Base-by-base conservation (phyloP, 768 basidiomycete species). In the Xanthoconium purpureum region DNA sequence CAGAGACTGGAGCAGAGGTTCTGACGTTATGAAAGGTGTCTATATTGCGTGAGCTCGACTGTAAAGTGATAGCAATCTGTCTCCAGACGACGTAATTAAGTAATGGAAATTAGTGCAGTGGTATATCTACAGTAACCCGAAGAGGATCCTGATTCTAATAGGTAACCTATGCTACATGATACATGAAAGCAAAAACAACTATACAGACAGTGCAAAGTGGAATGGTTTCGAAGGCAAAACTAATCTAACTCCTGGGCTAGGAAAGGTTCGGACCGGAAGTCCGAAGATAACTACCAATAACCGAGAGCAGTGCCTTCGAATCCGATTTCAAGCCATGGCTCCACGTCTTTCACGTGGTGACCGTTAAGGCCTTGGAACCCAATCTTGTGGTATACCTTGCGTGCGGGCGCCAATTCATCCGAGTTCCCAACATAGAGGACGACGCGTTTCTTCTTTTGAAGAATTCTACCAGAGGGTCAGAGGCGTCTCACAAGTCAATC, bases 1-100 rank as follows among this genome's bases (percentile, higher is more conserved):
- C 91, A 1, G 79, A 91, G 35, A 72, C 67, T 7, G 91, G 91
- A 0, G 84, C 76, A n/a, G 90, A 94, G 3, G 82, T 95, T 6
- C 75, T 96, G 33, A 96, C 94, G 29, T 60, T 58, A 50, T 78
- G 48, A 73, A 47, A 73, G 20, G 32, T 47, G 18, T 30, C 32
- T 8, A 36, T 43, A 12, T 12, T 35, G 33, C 9, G 8, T 6
- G 6, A 24, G 4, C 24, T 24, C 24, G 24, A 24, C 24, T 24
- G 24, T 4, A 24, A 24, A 24, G 24, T 24, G 24, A 24, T 24
- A 24, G 4, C 24, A 4, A 24, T 24, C 24, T 24, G 33, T 35
- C 33, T 42, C 17, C 35, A n/a, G 12, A 24, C 24, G 4, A 24
- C 24, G 24, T 24, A 24, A 4, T 24, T 24, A 24, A 24, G 2